A percentile compares a stretch with the other conserved stretches of the same genome.
Evolutionary conservation across 2,329 filamentous ascomycete species (phyloP).

Genomic region (Thielaviopsis cerberus): DNA sequence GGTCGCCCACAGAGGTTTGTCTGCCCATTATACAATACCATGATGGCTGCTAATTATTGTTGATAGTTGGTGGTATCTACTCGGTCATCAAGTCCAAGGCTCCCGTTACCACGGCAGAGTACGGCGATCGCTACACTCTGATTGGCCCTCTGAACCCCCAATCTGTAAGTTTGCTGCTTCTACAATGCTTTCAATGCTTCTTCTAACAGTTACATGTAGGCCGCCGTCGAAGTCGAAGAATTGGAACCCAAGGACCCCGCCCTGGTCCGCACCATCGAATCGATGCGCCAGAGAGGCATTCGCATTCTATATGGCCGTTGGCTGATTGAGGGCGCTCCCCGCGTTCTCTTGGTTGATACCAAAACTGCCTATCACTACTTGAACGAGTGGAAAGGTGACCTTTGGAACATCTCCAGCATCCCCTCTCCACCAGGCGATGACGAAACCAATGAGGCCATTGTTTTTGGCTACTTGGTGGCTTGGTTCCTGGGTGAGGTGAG

Average conservation of each 20-base stretch:
- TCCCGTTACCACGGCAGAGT: slow-evolving; percentile 90
- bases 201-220: slow-evolving; percentile 29
- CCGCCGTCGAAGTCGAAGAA: slow-evolving; percentile 93
- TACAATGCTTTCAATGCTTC: no score
- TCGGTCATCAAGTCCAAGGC: slow-evolving; percentile 98
- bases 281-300: slow-evolving; percentile 85
- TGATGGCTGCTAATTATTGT: not conserved
- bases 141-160: slow-evolving; percentile 85
- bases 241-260: slow-evolving; percentile 68
- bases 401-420: slow-evolving; percentile 85
- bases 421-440: slow-evolving; percentile 82
- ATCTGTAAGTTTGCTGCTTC: slow-evolving; percentile 41
- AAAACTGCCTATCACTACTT: slow-evolving; percentile 79
- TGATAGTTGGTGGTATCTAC: slow-evolving; percentile 85
- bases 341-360: slow-evolving; percentile 87
- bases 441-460: slow-evolving; percentile 92
- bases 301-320: slow-evolving; percentile 83
- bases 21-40: not conserved
- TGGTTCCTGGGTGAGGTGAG: slow-evolving; percentile 95
- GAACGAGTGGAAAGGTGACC: slow-evolving; percentile 90
- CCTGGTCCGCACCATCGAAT: slow-evolving; percentile 63
- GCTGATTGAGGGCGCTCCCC: slow-evolving; percentile 89
- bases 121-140: slow-evolving; percentile 91
- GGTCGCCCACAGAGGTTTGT: slow-evolving; percentile 80
- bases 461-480: slow-evolving; percentile 90